Conservation (phyloP, 352 stramenopile genomes). For the Phytophthora pinifolia region DNA sequence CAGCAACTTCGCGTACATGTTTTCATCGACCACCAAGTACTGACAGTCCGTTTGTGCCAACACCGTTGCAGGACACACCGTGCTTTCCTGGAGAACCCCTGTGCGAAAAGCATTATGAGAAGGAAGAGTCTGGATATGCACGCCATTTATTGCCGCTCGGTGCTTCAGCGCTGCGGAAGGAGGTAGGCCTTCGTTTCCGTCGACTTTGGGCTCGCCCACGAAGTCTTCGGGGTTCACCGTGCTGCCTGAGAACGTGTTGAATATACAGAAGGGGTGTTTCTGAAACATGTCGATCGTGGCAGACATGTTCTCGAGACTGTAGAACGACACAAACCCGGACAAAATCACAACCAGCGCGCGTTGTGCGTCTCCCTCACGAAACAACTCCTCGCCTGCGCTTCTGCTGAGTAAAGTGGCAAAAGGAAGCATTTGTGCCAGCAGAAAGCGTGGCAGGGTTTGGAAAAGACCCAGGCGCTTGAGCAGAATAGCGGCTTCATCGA, state of each 20-base stretch:
- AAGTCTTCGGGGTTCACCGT: constrained; percentile 38
- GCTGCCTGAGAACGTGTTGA: constrained; percentile 32
- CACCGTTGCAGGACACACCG: constrained; percentile 47
- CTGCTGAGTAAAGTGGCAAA: constrained; percentile 36
- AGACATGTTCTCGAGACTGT: constrained; percentile 62
- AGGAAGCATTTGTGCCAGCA: constrained; percentile 42
- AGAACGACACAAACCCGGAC: constrained; percentile 55
- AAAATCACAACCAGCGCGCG: constrained; percentile 46
- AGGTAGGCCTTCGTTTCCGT: constrained; percentile 3
- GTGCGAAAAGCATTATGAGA: constrained; percentile 55
- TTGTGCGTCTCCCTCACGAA: constrained; percentile 45
- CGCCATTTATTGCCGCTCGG: constrained; percentile 43
- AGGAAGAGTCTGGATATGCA: constrained; percentile 61
- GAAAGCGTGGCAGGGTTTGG: constrained; percentile 34
- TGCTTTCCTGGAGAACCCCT: constrained; percentile 43
- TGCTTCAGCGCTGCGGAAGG: constrained; percentile 20
- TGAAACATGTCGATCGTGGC: constrained; percentile 65
- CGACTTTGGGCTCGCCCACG: constrained; percentile 7
- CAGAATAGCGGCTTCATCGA: constrained; percentile 36
- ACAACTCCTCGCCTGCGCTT: constrained; percentile 49
- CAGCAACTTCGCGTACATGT: constrained; percentile 39
- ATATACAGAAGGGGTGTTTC: constrained; percentile 57
- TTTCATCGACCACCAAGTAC: constrained; percentile 51
- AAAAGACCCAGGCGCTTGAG: constrained; percentile 48
- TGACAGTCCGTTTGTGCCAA: constrained; percentile 59